phyloP scores from a whole-genome alignment of 139 green algal genomes.

The Coelastrella sp. region DNA sequence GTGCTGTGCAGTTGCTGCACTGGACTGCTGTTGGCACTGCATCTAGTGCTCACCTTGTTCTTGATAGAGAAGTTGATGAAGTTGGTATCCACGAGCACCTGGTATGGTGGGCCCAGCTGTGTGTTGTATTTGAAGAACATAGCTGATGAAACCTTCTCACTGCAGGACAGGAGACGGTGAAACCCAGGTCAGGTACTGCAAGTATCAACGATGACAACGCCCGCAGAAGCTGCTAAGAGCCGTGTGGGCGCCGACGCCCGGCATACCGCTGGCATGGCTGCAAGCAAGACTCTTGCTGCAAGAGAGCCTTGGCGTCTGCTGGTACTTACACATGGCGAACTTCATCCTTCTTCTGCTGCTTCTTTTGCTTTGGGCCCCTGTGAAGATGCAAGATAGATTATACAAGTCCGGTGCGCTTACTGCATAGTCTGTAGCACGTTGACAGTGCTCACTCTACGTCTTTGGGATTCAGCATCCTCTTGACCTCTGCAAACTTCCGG shows the following conservation, averaged over 20 bases:
- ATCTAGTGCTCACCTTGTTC: conserved; percentile 86
- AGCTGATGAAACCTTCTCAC: conserved; percentile 88
- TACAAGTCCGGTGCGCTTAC: background rate
- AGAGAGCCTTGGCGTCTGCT: background rate
- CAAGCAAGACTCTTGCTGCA: too few species aligned
- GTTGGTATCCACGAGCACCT: conserved; percentile 99
- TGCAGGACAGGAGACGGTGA: conserved; percentile 49
- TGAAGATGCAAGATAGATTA: too few species aligned
- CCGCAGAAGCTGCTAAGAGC: too few species aligned
- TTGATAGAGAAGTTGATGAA: conserved; percentile 99
- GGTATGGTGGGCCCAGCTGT: conserved; percentile 97
- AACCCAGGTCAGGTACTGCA: background rate
- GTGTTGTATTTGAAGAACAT: conserved; percentile 99
- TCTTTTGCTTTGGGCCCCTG: conserved; percentile 64
- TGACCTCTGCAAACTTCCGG: conserved; percentile 97
- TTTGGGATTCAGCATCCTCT: conserved; percentile 94
- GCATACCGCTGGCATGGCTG: too few species aligned
- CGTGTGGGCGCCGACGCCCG: too few species aligned
- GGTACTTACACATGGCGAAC: conserved; percentile 62
- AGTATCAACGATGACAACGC: too few species aligned
- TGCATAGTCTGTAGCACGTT: background rate
- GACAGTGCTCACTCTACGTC: conserved; percentile 74
- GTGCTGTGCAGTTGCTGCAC: too few species aligned
- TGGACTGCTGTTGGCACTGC: too few species aligned
- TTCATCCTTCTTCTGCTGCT: conserved; percentile 67